phyloP scores from a whole-genome alignment of 352 stramenopile genomes.

The Pythium folliculosum region DNA sequence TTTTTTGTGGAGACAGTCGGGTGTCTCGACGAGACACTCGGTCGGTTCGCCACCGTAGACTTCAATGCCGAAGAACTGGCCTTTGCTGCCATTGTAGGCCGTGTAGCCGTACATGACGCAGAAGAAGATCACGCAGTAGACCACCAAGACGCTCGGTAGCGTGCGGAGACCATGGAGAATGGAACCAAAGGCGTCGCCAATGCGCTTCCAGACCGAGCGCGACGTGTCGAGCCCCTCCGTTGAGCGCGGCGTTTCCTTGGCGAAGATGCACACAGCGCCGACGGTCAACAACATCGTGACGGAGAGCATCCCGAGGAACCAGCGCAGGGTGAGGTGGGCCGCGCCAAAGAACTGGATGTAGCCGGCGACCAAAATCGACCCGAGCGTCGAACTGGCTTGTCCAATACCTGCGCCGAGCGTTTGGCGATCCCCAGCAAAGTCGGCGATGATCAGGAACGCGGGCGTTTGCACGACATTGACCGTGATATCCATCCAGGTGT shows the following conservation, averaged over 20 bases:
- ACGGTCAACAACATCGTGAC: slow-evolving; percentile 39
- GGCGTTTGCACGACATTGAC: slow-evolving; percentile 57
- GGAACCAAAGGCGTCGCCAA: slow-evolving; percentile 35
- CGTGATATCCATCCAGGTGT: slow-evolving; percentile 66
- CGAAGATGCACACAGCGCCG: slow-evolving; percentile 31
- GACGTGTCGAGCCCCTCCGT: neutral
- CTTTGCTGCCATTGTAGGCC: slow-evolving; percentile 69
- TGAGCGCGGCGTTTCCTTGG: slow-evolving; percentile 35
- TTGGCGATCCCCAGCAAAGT: slow-evolving; percentile 58
- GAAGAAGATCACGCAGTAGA: slow-evolving; percentile 53
- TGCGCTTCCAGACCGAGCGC: slow-evolving; percentile 28
- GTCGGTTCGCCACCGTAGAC: slow-evolving; percentile 40
- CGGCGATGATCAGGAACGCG: slow-evolving; percentile 48
- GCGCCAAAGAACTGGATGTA: slow-evolving; percentile 56
- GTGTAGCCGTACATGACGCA: slow-evolving; percentile 57
- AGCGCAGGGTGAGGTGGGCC: slow-evolving; percentile 47
- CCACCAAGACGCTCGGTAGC: slow-evolving; percentile 37
- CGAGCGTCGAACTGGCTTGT: slow-evolving; percentile 48
- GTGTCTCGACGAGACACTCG: slow-evolving; percentile 3
- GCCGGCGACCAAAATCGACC: slow-evolving; percentile 44
- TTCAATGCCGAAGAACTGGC: slow-evolving; percentile 55
- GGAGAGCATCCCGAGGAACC: slow-evolving; percentile 58
- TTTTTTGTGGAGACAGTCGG: slow-evolving; percentile 24
- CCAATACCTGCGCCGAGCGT: slow-evolving; percentile 46
- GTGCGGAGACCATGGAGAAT: slow-evolving; percentile 43